These are phyloP conservation scores for Ganoderma multipileum DNA, from an alignment of 1,284 basidiomycete species.

Conservation along the genomic window DNA sequence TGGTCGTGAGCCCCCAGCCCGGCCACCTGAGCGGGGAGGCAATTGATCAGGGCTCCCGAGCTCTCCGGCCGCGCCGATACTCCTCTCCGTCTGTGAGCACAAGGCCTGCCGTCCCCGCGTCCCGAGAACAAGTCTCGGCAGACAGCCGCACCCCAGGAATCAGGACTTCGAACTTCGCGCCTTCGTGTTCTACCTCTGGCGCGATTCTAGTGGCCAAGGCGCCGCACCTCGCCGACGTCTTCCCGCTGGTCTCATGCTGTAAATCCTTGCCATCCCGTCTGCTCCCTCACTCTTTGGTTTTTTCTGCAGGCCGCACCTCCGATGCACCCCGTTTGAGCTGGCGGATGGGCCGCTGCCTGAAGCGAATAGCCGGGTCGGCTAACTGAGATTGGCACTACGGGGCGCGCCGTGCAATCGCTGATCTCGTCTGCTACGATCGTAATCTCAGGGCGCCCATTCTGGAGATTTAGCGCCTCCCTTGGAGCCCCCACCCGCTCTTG, in stretches of 20 bases:
- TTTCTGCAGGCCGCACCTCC: not conserved
- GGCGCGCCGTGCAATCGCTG: conserved; percentile 22
- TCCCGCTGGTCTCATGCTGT: not conserved
- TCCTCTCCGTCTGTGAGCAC: conserved; percentile 3
- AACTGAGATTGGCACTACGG: conserved; percentile 23
- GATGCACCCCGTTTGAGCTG: not conserved
- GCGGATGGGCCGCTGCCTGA: not conserved
- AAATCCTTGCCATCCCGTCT: not conserved
- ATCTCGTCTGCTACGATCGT: conserved; percentile 22
- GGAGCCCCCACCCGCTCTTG: conserved; percentile 8
- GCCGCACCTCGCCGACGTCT: conserved; percentile 1
- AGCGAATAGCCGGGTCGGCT: conserved; percentile 7
- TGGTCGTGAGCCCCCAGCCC: not conserved
- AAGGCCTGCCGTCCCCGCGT: not conserved
- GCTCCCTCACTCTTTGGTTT: not conserved
- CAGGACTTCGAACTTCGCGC: not conserved
- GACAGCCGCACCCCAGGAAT: not conserved
- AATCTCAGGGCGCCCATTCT: conserved; percentile 14
- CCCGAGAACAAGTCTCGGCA: not conserved
- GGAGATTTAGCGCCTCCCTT: conserved; percentile 2
- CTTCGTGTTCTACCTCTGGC: not conserved
- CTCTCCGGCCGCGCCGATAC: not conserved
- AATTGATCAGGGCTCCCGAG: not conserved
- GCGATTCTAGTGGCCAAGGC: not conserved
- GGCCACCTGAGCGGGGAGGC: not conserved